Base-by-base conservation (phyloP, 768 basidiomycete genomes). In the Lactarius pseudohatsudake region DNA sequence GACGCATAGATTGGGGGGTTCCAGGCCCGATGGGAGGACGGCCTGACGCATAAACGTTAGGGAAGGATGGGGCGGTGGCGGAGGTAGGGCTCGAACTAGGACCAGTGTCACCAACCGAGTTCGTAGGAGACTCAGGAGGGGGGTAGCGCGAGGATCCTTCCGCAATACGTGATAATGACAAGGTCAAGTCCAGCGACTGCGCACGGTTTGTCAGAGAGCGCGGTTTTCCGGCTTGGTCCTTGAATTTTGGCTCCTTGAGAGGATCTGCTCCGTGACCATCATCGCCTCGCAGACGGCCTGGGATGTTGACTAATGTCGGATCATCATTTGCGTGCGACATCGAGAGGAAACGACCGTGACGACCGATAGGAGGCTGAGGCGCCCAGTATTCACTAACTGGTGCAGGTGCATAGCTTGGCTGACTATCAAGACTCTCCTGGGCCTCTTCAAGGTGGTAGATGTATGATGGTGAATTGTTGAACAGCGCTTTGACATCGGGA, bases 401-500 rank as follows among this genome's bases (percentile, higher is more conserved):
- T 26, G 79, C 83, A 30, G 83, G 81, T 3, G 85, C 77, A 72
- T 86, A 90, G 50, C 80, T 84, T 7, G 83, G 77, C 67, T 86
- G 88, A 28, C 81, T 77, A 66, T 89, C 76, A 47, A 72, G 72
- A 57, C 74, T 74, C 57, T 79, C 90, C 62, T 90, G 85, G 20
- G 83, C 86, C 65, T 89, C 86, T 66, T 92, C 90, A 15, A 91
- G 78, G 72, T 91, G 86, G 72, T 92, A 94, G 61, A 91, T 88
- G 72, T 92, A 92, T 4, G 90, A 83, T 26, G 92, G 89, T 0
- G 89, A 86, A 67, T 82, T 81, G 73, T 95, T 91, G 79, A 98
- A 97, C 72, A 98, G 75, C 0, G 96, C 94, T 76, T 96, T 97
- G 64, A 98, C 96, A 70, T 97, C 94, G 3, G 94, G 93, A 4